Evolutionary conservation across 2,329 filamentous ascomycete species (phyloP), one percentile per base, ranked within the genome.

Genomic region (Clonostachys byssicola): DNA sequence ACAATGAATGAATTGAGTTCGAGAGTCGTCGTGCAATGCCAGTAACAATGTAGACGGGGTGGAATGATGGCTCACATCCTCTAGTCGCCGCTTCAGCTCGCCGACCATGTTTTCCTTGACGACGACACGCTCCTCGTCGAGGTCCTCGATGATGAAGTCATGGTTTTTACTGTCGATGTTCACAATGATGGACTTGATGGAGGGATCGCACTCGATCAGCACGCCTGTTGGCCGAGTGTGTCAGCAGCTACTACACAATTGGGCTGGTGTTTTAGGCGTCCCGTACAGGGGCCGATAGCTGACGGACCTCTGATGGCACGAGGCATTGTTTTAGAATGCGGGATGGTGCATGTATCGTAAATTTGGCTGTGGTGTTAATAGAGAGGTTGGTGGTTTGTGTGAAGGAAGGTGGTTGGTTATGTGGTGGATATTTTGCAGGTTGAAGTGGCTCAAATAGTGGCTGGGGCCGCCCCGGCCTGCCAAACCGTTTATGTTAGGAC

Each of bases 181-280:
- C 56, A 88, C 74, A 59, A 92, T 86, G 72, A 92, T 90, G 52
- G 88, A 87, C 68, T 91, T 92, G 76, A 92, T 91, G 41, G 86
- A 89, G n/a, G 88, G 85, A 62, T 92, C 88, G 67, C 86, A 90
- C 66, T 90, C 82, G 66, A 92, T 83, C 53, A 92, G 77, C 30
- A 89, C 84, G 52, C 88, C 88, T 81, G 45, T 17, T 33, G 16
- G 48, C 36, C 36, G 7, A 34, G 12, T 13, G 30, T 10, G 38
- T 44, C 16, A 44, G 43, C 6, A 10, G 20, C 16, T 17, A 20
- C 13, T 17, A 20, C 16, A 13, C n/a, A 20, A 20, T 17, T 17
- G 13, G 40, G 40, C 20, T 42, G 13, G 40, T 30, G 23, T 4
- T 20, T n/a, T 14, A 17, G 9, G 23, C n/a, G 13, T n/a, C n/a